These are phyloP conservation scores for Boletus subcaerulescens DNA, from an alignment of 768 basidiomycete genomes.

Conservation along the genomic window DNA sequence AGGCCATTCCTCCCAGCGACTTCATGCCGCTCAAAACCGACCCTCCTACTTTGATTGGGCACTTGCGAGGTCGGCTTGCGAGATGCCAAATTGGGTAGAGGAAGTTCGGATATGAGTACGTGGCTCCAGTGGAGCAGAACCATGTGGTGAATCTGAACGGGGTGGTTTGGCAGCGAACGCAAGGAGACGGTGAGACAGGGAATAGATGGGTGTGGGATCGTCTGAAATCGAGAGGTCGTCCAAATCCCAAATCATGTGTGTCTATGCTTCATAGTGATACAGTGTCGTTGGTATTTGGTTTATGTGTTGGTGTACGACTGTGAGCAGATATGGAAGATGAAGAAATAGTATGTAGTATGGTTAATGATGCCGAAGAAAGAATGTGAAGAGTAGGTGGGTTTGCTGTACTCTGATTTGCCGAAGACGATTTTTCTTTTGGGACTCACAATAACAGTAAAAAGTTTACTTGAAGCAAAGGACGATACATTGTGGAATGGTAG, in stretches of 20 bases:
- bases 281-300: conserved; percentile 36
- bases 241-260: conserved; percentile 10
- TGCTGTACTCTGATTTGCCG: conserved; percentile 43
- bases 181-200: conserved; percentile 61
- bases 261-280: conserved; percentile 39
- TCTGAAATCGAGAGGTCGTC: conserved; percentile 14
- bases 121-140: conserved; percentile 15
- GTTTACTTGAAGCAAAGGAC: not conserved
- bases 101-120: conserved; percentile 25
- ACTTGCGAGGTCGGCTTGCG: conserved; percentile 49
- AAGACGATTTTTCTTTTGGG: not conserved
- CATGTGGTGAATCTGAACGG: conserved; percentile 22
- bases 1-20: conserved; percentile 59
- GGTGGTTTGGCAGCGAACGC: conserved; percentile 50
- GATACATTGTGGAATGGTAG: conserved; percentile 26
- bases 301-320: conserved; percentile 21
- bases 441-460: conserved; percentile 31
- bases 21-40: conserved; percentile 65
- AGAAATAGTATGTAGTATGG: conserved; percentile 38
- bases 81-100: conserved; percentile 29
- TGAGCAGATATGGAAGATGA: conserved; percentile 22
- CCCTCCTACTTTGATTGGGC: conserved; percentile 57
- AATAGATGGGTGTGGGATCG: conserved; percentile 44
- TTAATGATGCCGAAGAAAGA: conserved; percentile 51
- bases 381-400: conserved; percentile 41